Base-by-base conservation (phyloP, 768 basidiomycete genomes). In the Galerina sulciceps region DNA sequence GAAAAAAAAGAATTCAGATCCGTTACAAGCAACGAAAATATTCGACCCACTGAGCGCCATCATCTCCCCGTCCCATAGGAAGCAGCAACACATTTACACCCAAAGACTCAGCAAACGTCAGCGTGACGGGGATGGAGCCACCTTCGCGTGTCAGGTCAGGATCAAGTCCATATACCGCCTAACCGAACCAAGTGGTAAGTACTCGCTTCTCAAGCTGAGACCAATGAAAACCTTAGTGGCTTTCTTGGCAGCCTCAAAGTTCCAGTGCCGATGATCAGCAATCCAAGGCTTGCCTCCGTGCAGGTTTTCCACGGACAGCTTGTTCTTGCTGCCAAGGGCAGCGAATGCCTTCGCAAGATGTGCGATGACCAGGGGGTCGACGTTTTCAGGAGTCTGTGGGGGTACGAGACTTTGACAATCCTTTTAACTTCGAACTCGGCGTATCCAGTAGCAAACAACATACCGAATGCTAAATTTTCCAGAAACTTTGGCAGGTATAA, bases 391-490 rank as follows among this genome's bases (percentile, higher is more conserved):
- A 0, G 88, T 90, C 72, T 96, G 91, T 49, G 94, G 89, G 6
- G 96, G 94, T 0, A 97, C 95, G 42, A 91, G 81, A 10, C 87
- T 89, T 53, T 10, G 37, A 55, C 34, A 22, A 42, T 22, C 18
- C 13, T 2, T 10, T 46, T 0, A 46, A 31, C 22, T 46, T n/a
- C 45, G 6, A 36, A 4, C 10, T 8, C 8, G 11, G 10, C 14
- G 23, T 4, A 10, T 6, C 37, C 8, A 4, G 49, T 13, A 6
- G 23, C 13, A 14, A 45, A 11, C 17, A 14, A 73, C 83, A 26
- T 72, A 90, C 80, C 96, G 91, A 73, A 99, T 91, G 67, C 93
- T 95, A 81, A 97, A 99, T 75, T 97, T 97, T 43, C 95, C 95
- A 36, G 83, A 72, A 10, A 91, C 93, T 58, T 88, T 87, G 34